Evolutionary conservation across 139 green algal genomes (phyloP).

Genomic region (Zygnema circumcarinatum): DNA sequence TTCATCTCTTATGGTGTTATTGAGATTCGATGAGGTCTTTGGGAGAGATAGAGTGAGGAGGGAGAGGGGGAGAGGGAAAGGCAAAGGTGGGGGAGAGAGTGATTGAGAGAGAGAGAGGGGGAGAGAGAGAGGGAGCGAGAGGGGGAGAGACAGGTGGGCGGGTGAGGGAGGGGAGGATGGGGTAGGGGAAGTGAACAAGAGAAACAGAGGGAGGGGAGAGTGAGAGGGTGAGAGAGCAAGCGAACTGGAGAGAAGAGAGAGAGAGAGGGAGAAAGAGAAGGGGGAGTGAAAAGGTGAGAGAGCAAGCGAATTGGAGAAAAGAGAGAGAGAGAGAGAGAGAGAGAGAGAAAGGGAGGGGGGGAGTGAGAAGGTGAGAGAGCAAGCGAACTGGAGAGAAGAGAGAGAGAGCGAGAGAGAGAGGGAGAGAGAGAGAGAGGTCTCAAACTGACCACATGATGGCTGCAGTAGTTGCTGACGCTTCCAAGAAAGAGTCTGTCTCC

Average conservation of each 20-base stretch:
- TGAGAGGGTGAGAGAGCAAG: not conserved
- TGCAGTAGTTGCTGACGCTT: not conserved
- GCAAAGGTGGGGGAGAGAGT: not conserved
- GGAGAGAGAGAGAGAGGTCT: not conserved
- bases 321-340: not conserved
- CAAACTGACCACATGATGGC: not conserved
- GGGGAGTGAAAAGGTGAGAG: not conserved
- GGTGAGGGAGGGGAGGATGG: not conserved
- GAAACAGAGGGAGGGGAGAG: not conserved
- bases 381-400: not conserved
- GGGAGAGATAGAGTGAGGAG: slow-evolving; percentile 6
- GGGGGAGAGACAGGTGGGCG: not conserved
- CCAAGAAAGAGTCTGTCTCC: not conserved
- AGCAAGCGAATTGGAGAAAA: too few relatives aligned
- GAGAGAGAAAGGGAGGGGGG: not conserved
- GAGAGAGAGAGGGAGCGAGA: not conserved
- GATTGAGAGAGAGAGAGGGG: not conserved
- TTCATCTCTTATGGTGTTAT: not conserved
- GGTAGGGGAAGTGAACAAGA: not conserved
- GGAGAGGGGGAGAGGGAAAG: not conserved
- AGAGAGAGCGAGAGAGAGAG: not conserved
- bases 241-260: not conserved
- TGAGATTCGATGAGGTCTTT: not conserved
- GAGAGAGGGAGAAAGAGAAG: not conserved
- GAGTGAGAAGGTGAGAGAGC: not conserved